Conservation (phyloP, 352 stramenopile species). For the Phytophthora constricta region DNA sequence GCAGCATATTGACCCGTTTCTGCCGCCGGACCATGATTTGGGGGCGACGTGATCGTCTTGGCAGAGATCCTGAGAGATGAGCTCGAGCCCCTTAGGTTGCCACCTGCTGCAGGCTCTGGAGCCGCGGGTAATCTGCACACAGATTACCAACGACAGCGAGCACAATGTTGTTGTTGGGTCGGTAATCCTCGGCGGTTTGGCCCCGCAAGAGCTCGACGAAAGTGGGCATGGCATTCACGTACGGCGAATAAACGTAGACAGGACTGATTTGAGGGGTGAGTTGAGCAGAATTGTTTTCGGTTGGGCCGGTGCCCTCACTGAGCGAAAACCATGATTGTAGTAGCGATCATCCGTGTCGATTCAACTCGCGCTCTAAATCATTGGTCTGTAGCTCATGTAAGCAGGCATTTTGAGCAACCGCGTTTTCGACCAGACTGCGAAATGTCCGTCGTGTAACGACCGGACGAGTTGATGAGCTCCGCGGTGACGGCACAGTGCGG, state of each 20-base stretch:
- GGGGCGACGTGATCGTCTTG: not conserved
- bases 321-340: not conserved
- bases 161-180: slow-evolving; percentile 1
- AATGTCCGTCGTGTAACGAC: no score
- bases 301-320: not conserved
- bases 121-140: not conserved
- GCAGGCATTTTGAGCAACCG: not conserved
- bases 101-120: no score
- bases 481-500: no score
- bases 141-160: not conserved
- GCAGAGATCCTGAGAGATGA: not conserved
- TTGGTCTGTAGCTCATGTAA: not conserved
- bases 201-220: not conserved
- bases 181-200: not conserved
- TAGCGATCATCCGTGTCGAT: not conserved
- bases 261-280: not conserved
- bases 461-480: no score
- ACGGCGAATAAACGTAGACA: not conserved
- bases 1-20: not conserved
- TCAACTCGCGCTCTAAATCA: not conserved
- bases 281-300: not conserved
- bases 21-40: not conserved
- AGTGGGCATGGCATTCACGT: not conserved
- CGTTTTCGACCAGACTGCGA: no score
- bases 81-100: not conserved